Base-by-base conservation (phyloP, 352 stramenopile genomes). In the Plasmopara viticola region DNA sequence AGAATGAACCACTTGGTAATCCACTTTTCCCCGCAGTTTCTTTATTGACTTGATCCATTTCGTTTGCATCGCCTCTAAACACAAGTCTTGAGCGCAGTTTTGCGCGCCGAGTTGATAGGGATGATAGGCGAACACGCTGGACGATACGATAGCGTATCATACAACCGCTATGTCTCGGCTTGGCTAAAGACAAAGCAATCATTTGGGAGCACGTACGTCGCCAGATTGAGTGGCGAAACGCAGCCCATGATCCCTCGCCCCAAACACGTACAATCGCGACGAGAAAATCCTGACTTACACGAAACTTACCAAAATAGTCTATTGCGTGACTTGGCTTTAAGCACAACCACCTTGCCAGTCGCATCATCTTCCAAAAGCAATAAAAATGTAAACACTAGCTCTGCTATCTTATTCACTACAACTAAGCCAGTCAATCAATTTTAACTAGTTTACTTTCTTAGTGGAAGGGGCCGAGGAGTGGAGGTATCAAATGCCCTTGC, bases 321-420 rank as follows among this genome's bases (percentile, higher is more conserved):
- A 9, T 25, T 33, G 44, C 35, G 4, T 54, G 14, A 20, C 50
- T 40, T 41, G 44, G 56, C 44, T 64, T 56, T 33, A 50, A 64
- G 43, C 14, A 64, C 45, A 41, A 64, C 40, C 0, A 29, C 0
- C 1, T 56, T 44, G 6, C 29, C 56, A 8, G 53, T 62, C n/a
- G 18, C 9, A 57, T 52, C 56, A 67, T 64, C 51, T 34, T 64
- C 37, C 34, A 62, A 3, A 38, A 59, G 60, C 49, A 56, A 73
- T 70, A 54, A 67, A 64, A 44, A 70, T 70, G 46, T 73, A 56
- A 28, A 63, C 41, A 35, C 50, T 53, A 52, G 48, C 41, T 38
- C 48, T 56, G 34, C 31, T 33, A 62, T 64, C 56, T 12, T 47
- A 56, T 70, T 68, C 49, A 68, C 53, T 43, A 55, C 50, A 62